Evolutionary conservation across 2,329 filamentous ascomycete genomes (phyloP).

Genomic region (Fusarium longipes): DNA sequence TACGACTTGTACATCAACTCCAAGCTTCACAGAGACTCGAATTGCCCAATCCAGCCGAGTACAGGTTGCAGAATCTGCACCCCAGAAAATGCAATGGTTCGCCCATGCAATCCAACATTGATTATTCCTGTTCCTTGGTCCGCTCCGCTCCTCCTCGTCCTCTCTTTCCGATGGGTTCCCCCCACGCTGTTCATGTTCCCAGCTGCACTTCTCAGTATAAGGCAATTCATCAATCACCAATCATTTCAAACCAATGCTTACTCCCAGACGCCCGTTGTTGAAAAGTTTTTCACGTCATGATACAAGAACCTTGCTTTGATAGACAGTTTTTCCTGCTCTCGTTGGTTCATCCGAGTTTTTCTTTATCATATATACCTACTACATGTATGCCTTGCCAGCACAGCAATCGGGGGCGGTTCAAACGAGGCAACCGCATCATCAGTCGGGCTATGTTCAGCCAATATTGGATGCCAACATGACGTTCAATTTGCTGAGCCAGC

Average conservation of each 20-base stretch:
- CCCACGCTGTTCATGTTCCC: conserved; percentile 26
- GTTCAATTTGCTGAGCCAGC: conserved; percentile 24
- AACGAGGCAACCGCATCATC: conserved; percentile 34
- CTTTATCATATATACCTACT: conserved; percentile 4
- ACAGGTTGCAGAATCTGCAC: conserved; percentile 17
- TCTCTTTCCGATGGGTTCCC: background rate
- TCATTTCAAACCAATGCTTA: conserved; percentile 30
- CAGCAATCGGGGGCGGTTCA: conserved; percentile 20
- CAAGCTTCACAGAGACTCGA: background rate
- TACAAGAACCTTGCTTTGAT: conserved; percentile 1
- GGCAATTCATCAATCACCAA: conserved; percentile 26
- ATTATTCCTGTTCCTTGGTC: conserved; percentile 13
- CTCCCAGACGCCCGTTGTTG: conserved; percentile 33
- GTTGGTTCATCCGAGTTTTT: conserved; percentile 6
- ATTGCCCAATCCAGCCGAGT: conserved; percentile 1
- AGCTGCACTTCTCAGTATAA: conserved; percentile 11
- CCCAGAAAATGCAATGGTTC: conserved; percentile 22
- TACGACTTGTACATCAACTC: conserved; percentile 12
- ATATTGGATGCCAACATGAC: conserved; percentile 15
- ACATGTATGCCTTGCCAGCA: conserved; percentile 29
- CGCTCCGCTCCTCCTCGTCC: conserved; percentile 26
- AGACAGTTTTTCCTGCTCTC: conserved; percentile 2
- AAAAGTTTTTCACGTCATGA: conserved; percentile 35
- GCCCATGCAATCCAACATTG: conserved; percentile 3
- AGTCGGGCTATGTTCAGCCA: conserved; percentile 8